Base-by-base conservation (phyloP, 2,329 filamentous ascomycete species). In the Dothidotthia symphoricarpi region DNA sequence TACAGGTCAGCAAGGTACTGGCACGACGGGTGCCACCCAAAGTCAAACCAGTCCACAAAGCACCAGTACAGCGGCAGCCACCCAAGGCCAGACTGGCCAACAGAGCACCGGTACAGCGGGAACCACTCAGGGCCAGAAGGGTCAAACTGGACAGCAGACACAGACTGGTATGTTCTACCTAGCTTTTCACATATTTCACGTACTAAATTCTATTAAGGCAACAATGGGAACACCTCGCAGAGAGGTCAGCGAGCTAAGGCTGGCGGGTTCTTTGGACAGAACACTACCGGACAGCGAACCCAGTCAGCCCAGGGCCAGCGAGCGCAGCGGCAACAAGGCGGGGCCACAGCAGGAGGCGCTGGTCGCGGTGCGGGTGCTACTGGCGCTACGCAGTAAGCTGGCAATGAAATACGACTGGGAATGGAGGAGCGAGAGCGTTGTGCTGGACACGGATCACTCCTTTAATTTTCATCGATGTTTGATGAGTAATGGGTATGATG, bases 391-490 rank as follows among this genome's bases (percentile, higher is more conserved):
- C 26, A 22, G 19, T 22, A 22, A 3, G 36, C 29, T 24, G 30
- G 31, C 37, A 39, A 41, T 10, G 25, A 3, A 24, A 34, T 24
- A 22, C 26, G 33, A 24, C 33, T 25, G 28, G 4, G 15, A 30
- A 3, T 15, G 16, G 30, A 31, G 31, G 29, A 38, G 34, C 40
- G 41, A 40, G 24, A 24, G 41, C 41, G 32, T 15, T 43, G 41
- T 43, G 41, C 36, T 34, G 41, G n/a, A 37, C 41, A 44, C 37
- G 41, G 34, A 44, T 44, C 34, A 37, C 37, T 16, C 25, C 19
- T 14, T 28, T 15, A 16, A 31, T 17, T 34, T 22, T 10, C 10
- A 44, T 22, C 9, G 19, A 22, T 22, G 5, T 9, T 6, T 27
- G 32, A 41, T 28, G 29, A 26, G 15, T 36, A 43, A 43, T 34